Percentiles rank a stretch among this genome's conserved stretches.
These are phyloP conservation scores for Eruca vesicaria DNA, from an alignment of 441 rosid species.

Conservation along the genomic window DNA sequence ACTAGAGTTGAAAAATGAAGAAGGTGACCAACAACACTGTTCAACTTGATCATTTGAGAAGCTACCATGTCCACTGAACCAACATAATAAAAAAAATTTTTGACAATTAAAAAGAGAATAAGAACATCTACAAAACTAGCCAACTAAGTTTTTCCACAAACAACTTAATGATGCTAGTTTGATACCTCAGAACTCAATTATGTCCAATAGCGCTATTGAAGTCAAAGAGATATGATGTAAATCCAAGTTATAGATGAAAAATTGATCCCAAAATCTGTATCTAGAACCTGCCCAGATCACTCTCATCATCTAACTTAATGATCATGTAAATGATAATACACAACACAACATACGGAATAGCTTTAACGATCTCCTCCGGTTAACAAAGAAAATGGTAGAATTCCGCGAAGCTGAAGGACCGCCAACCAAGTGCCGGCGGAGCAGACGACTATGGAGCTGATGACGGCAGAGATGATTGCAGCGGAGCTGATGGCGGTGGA, in stretches of 20 bases:
- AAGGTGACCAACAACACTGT: constrained; percentile 80
- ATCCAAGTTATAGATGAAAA: neutral
- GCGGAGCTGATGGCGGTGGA: neutral
- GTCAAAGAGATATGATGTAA: neutral
- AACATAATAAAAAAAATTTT: neutral
- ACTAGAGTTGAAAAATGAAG: constrained; percentile 89
- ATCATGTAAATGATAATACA: too few relatives aligned
- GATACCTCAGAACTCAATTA: neutral
- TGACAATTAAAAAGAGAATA: neutral
- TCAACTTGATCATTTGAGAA: constrained; percentile 74
- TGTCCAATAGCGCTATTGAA: neutral
- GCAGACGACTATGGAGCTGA: neutral
- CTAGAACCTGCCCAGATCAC: too few relatives aligned
- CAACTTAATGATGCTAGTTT: constrained; percentile 1
- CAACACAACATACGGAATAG: too few relatives aligned
- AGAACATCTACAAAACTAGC: neutral
- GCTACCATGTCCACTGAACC: constrained; percentile 88
- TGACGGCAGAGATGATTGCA: neutral
- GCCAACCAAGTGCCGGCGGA: neutral
- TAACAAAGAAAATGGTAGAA: neutral
- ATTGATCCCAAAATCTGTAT: neutral
- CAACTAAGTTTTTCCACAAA: constrained; percentile 6
- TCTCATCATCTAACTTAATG: too few relatives aligned
- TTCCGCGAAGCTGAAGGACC: neutral
- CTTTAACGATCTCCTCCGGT: neutral